These are phyloP conservation scores for Fomitopsis pinicola DNA, from an alignment of 1,284 basidiomycete species.

Conservation along the genomic window DNA sequence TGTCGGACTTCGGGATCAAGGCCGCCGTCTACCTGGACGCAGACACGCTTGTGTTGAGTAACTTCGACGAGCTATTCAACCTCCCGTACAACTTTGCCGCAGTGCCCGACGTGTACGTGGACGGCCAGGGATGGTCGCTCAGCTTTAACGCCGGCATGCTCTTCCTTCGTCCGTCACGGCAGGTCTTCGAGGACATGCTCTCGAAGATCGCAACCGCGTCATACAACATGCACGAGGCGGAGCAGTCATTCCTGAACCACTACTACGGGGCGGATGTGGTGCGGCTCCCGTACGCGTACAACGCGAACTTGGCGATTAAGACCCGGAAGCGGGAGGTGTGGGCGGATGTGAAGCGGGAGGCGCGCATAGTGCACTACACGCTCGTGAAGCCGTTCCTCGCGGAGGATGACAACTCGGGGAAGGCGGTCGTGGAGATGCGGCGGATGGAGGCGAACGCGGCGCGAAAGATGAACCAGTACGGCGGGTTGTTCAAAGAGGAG, in stretches of 20 bases:
- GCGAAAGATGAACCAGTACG: constrained; percentile 13
- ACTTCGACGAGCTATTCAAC: constrained; percentile 43
- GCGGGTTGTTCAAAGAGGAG: constrained; percentile 28
- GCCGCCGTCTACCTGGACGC: constrained; percentile 39
- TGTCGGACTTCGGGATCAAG: constrained; percentile 32
- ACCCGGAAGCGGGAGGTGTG: constrained; percentile 30
- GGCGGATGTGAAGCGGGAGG: constrained; percentile 28
- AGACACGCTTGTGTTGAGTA: constrained; percentile 37
- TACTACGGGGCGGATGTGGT: constrained; percentile 36
- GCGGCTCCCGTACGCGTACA: constrained; percentile 41
- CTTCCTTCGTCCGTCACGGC: constrained; percentile 30
- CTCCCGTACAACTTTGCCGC: constrained; percentile 40
- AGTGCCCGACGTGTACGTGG: constrained; percentile 36
- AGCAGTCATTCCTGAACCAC: constrained; percentile 43
- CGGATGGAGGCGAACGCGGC: constrained; percentile 22
- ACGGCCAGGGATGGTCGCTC: constrained; percentile 31
- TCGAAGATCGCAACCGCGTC: constrained; percentile 26
- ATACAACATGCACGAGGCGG: constrained; percentile 32
- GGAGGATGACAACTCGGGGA: constrained; percentile 11
- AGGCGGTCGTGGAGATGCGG: constrained; percentile 21
- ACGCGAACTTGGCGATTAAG: constrained; percentile 43
- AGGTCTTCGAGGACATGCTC: constrained; percentile 31
- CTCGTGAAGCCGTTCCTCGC: constrained; percentile 34
- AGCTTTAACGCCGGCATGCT: constrained; percentile 42
- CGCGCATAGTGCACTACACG: constrained; percentile 39